These are phyloP conservation scores for Volutella citrinella DNA, from an alignment of 2,329 filamentous ascomycete genomes.

Conservation along the genomic window DNA sequence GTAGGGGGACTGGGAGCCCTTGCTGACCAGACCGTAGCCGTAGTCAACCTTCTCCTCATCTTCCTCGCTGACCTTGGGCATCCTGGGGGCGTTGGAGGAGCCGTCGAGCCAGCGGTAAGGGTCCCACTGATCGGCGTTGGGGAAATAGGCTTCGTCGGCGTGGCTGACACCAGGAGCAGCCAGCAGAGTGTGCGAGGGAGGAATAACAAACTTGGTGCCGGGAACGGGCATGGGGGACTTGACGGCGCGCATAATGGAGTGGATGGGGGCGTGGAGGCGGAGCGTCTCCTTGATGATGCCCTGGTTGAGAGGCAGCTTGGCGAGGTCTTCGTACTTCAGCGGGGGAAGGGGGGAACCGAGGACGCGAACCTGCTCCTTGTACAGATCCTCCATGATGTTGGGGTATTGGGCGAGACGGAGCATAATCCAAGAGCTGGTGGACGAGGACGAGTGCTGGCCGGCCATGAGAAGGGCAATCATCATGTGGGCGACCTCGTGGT, in stretches of 20 bases:
- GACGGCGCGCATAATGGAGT: slow-evolving; percentile 91
- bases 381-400: slow-evolving; percentile 75
- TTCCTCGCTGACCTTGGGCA: slow-evolving; percentile 49
- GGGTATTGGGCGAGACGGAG: slow-evolving; percentile 75
- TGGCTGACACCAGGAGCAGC: slow-evolving; percentile 82
- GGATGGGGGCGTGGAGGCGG: slow-evolving; percentile 86
- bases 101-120: slow-evolving; percentile 84
- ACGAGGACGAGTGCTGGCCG: slow-evolving; percentile 84
- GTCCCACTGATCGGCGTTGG: slow-evolving; percentile 79
- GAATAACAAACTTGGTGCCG: slow-evolving; percentile 79
- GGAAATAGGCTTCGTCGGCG: slow-evolving; percentile 71
- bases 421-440: slow-evolving; percentile 81
- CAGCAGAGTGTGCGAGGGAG: slow-evolving; percentile 75
- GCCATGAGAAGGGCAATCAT: slow-evolving; percentile 94
- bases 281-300: slow-evolving; percentile 90
- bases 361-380: slow-evolving; percentile 73
- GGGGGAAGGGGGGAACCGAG: slow-evolving; percentile 73
- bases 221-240: slow-evolving; percentile 83
- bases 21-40: slow-evolving; percentile 88
- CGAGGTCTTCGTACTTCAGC: slow-evolving; percentile 73
- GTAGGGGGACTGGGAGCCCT: slow-evolving; percentile 86
- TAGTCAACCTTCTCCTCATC: slow-evolving; percentile 84
- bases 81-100: slow-evolving; percentile 51
- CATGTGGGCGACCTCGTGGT: slow-evolving; percentile 84
- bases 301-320: slow-evolving; percentile 76